Percentiles rank a stretch among this genome's conserved stretches.
These are phyloP conservation scores for Ophiostoma angusticollis DNA, from an alignment of 2,329 filamentous ascomycete genomes.

Conservation along the genomic window DNA sequence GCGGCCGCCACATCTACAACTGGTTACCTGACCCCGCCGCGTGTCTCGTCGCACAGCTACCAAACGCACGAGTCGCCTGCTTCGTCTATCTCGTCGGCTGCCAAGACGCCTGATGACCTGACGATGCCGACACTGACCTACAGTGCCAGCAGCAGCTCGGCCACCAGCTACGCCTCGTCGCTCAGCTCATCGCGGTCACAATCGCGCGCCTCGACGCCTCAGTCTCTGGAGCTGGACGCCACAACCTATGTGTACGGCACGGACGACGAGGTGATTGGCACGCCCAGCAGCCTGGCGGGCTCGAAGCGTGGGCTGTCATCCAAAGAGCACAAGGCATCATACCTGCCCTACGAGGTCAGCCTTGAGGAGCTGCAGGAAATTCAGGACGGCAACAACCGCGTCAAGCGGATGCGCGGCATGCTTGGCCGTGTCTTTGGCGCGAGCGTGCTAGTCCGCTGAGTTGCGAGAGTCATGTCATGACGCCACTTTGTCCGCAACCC, in stretches of 20 bases:
- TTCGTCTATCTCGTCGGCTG: neutral
- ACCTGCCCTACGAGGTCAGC: conserved; percentile 44
- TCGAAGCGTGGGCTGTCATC: conserved; percentile 11
- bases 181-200: conserved; percentile 34
- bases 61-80: neutral
- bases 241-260: conserved; percentile 29
- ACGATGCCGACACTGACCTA: conserved; percentile 34
- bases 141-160: conserved; percentile 31
- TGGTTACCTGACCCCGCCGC: conserved; percentile 33
- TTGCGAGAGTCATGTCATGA: neutral
- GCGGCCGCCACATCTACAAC: no score
- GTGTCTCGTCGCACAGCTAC: conserved; percentile 28
- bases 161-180: conserved; percentile 31
- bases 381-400: conserved; percentile 36
- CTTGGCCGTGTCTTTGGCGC: conserved; percentile 39
- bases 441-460: conserved; percentile 25
- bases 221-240: conserved; percentile 26
- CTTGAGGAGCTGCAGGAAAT: conserved; percentile 38
- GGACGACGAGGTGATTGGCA: conserved; percentile 25
- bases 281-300: conserved; percentile 12
- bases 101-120: conserved; percentile 19
- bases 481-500: neutral
- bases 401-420: conserved; percentile 34
- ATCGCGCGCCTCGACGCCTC: conserved; percentile 37
- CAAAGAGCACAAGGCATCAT: conserved; percentile 9